phyloP scores from a whole-genome alignment of 2,329 filamentous ascomycete genomes.

The Myriosclerotinia curreyana region DNA sequence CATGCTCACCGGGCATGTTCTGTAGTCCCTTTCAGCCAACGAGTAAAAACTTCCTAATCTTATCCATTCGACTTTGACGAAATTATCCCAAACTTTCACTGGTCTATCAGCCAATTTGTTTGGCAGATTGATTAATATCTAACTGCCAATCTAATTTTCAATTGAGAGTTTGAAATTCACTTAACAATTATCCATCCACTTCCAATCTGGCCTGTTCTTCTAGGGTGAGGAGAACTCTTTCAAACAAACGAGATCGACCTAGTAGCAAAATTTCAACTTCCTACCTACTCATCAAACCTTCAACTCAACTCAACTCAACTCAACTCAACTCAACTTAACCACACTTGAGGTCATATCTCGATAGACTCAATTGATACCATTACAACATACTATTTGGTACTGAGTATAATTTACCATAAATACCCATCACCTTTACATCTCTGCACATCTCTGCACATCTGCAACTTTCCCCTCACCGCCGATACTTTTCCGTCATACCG shows the following conservation, averaged over 20 bases:
- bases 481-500: conserved; percentile 21
- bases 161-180: conserved; percentile 41
- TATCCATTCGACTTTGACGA: conserved; percentile 61
- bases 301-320: neutral
- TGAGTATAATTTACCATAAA: neutral
- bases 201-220: conserved; percentile 25
- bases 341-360: neutral
- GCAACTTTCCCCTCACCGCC: conserved; percentile 28
- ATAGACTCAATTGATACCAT: neutral
- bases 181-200: conserved; percentile 34
- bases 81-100: conserved; percentile 58
- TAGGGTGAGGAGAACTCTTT: conserved; percentile 21
- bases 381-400: too few relatives aligned
- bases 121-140: conserved; percentile 25
- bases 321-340: too few relatives aligned
- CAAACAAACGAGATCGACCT: conserved; percentile 20
- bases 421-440: neutral
- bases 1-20: conserved; percentile 54
- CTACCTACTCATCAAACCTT: neutral
- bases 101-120: conserved; percentile 34
- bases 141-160: too few relatives aligned
- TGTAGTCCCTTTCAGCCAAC: conserved; percentile 84
- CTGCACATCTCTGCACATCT: conserved; percentile 7
- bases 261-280: neutral
- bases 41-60: conserved; percentile 60